A percentile compares a stretch with the other conserved stretches of the same genome.
Conservation (phyloP, 495 filamentous ascomycete genomes). For the Daldinia decipiens region DNA sequence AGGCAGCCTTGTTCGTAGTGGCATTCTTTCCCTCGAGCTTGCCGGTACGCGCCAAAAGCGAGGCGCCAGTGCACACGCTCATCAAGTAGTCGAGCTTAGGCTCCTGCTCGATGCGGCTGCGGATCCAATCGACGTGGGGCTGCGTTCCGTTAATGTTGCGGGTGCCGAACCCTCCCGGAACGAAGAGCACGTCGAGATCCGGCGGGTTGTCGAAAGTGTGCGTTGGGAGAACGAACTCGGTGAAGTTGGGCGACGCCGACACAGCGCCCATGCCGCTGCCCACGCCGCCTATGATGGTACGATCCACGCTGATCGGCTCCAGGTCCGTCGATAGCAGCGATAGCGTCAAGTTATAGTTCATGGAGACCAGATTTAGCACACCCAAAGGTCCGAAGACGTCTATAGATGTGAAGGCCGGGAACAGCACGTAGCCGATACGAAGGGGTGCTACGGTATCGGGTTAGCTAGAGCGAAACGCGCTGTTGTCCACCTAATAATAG, state of each 20-base stretch:
- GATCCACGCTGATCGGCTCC: slow-evolving; percentile 54
- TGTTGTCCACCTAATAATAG: not conserved
- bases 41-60: slow-evolving; percentile 40
- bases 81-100: slow-evolving; percentile 33
- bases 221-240: slow-evolving; percentile 63
- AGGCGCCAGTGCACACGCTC: slow-evolving; percentile 40
- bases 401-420: slow-evolving; percentile 59
- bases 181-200: slow-evolving; percentile 66
- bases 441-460: slow-evolving; percentile 26
- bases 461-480: slow-evolving; percentile 9
- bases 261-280: slow-evolving; percentile 10
- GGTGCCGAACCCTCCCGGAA: slow-evolving; percentile 68
- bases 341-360: slow-evolving; percentile 52
- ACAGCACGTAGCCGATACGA: slow-evolving; percentile 52
- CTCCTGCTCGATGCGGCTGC: slow-evolving; percentile 21
- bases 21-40: slow-evolving; percentile 32
- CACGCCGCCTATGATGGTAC: slow-evolving; percentile 24
- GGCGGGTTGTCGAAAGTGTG: slow-evolving; percentile 64
- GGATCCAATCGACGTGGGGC: slow-evolving; percentile 35
- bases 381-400: slow-evolving; percentile 68
- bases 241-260: slow-evolving; percentile 38
- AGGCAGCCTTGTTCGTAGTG: slow-evolving; percentile 39
- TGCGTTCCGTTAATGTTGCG: slow-evolving; percentile 43
- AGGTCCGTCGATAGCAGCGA: slow-evolving; percentile 62
- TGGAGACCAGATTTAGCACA: slow-evolving; percentile 64